Percentiles rank a stretch among this genome's conserved stretches.
Evolutionary conservation across 2,329 filamentous ascomycete species (phyloP).

Genomic region (Verticillium isaacii): DNA sequence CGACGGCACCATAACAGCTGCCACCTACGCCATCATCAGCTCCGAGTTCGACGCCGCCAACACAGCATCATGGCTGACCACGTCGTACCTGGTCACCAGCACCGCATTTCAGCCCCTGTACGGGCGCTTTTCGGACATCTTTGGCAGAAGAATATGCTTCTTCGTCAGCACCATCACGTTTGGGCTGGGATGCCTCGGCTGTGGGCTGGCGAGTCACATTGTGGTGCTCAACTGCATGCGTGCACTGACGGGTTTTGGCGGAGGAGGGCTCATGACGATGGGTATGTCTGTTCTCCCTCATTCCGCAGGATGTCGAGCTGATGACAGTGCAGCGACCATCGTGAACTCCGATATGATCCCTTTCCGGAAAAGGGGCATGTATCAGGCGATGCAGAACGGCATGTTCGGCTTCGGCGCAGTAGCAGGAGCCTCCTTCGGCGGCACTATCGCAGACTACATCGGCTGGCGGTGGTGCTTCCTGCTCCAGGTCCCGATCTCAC

Average conservation of each 20-base stretch:
- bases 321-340: constrained; percentile 30
- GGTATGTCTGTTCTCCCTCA: constrained; percentile 24
- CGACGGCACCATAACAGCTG: constrained; percentile 69
- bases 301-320: background rate
- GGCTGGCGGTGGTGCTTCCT: constrained; percentile 67
- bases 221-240: constrained; percentile 58
- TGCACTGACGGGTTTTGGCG: constrained; percentile 64
- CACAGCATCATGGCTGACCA: constrained; percentile 70
- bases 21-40: constrained; percentile 68
- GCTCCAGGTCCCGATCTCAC: constrained; percentile 55
- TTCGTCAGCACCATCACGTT: constrained; percentile 61
- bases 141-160: constrained; percentile 60
- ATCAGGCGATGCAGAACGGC: constrained; percentile 57
- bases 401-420: constrained; percentile 59
- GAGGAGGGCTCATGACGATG: constrained; percentile 66
- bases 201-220: constrained; percentile 55
- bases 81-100: constrained; percentile 65
- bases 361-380: constrained; percentile 50
- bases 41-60: constrained; percentile 71
- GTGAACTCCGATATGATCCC: constrained; percentile 62
- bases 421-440: constrained; percentile 59
- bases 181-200: constrained; percentile 58
- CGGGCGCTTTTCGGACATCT: constrained; percentile 65
- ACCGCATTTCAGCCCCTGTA: constrained; percentile 71
- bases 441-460: constrained; percentile 57